Base-by-base conservation (phyloP, 257 asterid genomes). In the Petrea volubilis region DNA sequence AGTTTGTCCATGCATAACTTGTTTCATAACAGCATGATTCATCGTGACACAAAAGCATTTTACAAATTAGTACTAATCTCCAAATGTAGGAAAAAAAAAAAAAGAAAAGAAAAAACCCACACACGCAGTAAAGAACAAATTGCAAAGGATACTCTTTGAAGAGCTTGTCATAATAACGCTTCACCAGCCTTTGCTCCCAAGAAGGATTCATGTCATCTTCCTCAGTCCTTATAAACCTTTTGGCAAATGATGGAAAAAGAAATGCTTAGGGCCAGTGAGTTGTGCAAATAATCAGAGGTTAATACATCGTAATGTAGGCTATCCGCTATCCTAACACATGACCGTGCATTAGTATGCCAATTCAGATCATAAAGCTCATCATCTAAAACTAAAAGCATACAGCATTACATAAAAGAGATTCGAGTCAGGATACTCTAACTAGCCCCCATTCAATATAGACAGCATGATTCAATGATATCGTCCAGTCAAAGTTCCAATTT, bases 141-240 rank as follows among this genome's bases (percentile, higher is more conserved):
- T 55, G 33, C 62, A 71, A 80, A 85, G 98, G 98, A 93, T 90
- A 90, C 93, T 95, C 99, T 79, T 88, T 92, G 79, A 95, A 95
- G 68, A 95, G 97, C 92, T 95, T 95, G 82, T 90, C 96, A 78
- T 89, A 86, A 82, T 89, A 95, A 70, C 99, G 99, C 80, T 90
- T 95, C 83, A 92, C 99, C 74, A 95, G 89, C 83, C 90, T 92
- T 56, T 90, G 93, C 80, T 92, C 99, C 99, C 99, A 95, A 21
- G 98, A 92, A 20, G 83, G 90, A 79, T 85, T 68, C 88, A 71
- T 73, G 78, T 92, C 99, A 87, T 95, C 99, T 82, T 92, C 98
- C 82, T 92, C 98, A 6, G 88, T 81, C 74, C 96, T 84, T 75
- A 91, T 91, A 77, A 91, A 91, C 88, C 97, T 91, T 74, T 72